phyloP scores from a whole-genome alignment of 768 basidiomycete genomes.

The Fomitopsis serialis region DNA sequence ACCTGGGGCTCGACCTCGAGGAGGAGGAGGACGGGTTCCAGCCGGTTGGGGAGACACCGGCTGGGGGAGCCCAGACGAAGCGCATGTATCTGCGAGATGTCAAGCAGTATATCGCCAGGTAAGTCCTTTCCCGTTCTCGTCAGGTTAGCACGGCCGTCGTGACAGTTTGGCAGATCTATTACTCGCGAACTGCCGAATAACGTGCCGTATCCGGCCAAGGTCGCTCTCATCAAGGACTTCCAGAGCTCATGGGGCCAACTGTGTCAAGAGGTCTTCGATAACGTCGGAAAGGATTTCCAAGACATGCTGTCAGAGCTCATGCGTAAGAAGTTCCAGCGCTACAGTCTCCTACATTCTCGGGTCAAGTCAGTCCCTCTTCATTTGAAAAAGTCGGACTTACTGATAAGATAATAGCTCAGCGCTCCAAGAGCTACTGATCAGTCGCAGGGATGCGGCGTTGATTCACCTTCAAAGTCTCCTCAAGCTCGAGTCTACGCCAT shows the following conservation, averaged over 20 bases:
- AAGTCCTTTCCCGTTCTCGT: conserved; percentile 7
- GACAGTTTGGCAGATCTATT: conserved; percentile 24
- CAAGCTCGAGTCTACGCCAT: conserved; percentile 21
- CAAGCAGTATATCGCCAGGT: conserved; percentile 29
- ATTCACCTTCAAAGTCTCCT: conserved; percentile 6
- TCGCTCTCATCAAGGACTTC: conserved; percentile 31
- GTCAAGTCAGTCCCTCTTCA: conserved; percentile 25
- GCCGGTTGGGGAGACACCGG: background rate
- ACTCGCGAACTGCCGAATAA: conserved; percentile 42
- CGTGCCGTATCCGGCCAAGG: conserved; percentile 37
- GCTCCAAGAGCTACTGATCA: conserved; percentile 10
- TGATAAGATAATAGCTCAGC: conserved; percentile 3
- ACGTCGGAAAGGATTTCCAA: conserved; percentile 27
- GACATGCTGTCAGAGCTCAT: conserved; percentile 26
- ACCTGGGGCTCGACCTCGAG: conserved; percentile 6
- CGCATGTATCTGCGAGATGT: conserved; percentile 31
- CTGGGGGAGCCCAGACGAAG: background rate
- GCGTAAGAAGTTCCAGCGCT: conserved; percentile 34
- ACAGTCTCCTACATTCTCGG: conserved; percentile 26
- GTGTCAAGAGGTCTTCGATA: conserved; percentile 27
- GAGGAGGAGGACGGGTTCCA: background rate
- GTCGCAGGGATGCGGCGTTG: background rate
- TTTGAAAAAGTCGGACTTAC: background rate
- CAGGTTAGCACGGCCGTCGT: background rate
- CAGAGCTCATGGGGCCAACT: conserved; percentile 33